A percentile compares a stretch with the other conserved stretches of the same genome.
Conservation (phyloP, 1,139 yeast genomes). For the Hemisphaericaspora xylofermentans region DNA sequence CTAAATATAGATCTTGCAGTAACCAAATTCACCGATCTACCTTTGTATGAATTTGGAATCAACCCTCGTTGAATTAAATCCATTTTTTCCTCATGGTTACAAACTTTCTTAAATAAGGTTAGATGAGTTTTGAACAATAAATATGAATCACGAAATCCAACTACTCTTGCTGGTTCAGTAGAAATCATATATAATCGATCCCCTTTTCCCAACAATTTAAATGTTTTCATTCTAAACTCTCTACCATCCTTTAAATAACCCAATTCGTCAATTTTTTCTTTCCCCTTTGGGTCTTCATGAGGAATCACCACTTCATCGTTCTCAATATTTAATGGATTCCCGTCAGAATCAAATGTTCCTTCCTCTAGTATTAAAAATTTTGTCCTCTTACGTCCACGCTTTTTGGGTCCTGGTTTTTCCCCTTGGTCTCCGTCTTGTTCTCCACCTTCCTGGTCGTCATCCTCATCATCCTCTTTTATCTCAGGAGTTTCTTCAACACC, state of each 20-base stretch:
- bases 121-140: slow-evolving; percentile 84
- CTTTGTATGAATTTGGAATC: slow-evolving; percentile 88
- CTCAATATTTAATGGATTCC: slow-evolving; percentile 53
- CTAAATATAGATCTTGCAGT: slow-evolving; percentile 87
- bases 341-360: slow-evolving; percentile 49
- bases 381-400: slow-evolving; percentile 48
- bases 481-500: slow-evolving; percentile 19
- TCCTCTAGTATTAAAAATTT: slow-evolving; percentile 38
- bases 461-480: slow-evolving; percentile 20
- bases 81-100: slow-evolving; percentile 76
- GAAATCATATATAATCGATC: slow-evolving; percentile 81
- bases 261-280: slow-evolving; percentile 61
- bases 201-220: slow-evolving; percentile 75
- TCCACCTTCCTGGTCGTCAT: slow-evolving; percentile 25
- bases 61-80: slow-evolving; percentile 79
- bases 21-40: slow-evolving; percentile 84
- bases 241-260: slow-evolving; percentile 80
- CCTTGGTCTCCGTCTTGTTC: slow-evolving; percentile 23
- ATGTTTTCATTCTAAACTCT: slow-evolving; percentile 75
- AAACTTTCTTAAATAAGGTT: slow-evolving; percentile 67
- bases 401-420: slow-evolving; percentile 31
- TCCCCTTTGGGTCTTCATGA: slow-evolving; percentile 74
- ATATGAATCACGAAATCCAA: slow-evolving; percentile 93
- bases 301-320: slow-evolving; percentile 83
- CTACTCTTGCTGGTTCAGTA: slow-evolving; percentile 93